A percentile compares a stretch with the other conserved stretches of the same genome.
Evolutionary conservation across 352 stramenopile species (phyloP).

Genomic region (Globisporangium carolinianum): DNA sequence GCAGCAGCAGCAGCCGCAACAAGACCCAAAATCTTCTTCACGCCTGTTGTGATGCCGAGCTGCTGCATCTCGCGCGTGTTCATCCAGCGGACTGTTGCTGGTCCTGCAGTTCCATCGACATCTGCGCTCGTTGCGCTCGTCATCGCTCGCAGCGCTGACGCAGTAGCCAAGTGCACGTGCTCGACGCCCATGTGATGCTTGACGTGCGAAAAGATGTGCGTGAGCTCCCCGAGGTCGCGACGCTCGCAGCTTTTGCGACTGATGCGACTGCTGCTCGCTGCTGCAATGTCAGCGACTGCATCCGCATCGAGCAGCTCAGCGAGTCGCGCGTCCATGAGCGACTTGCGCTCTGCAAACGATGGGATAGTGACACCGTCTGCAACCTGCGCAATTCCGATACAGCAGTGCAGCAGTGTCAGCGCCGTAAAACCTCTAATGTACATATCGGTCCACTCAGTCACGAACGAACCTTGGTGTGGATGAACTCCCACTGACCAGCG

Average conservation of each 20-base stretch:
- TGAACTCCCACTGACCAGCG: conserved; percentile 86
- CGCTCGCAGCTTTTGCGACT: conserved; percentile 17
- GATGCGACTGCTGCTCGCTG: not conserved
- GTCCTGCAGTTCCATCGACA: not conserved
- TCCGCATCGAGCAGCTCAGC: conserved; percentile 23
- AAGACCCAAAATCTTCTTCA: conserved; percentile 81
- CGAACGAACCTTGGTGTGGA: conserved; percentile 51
- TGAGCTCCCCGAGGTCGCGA: conserved; percentile 59
- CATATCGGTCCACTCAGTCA: not conserved
- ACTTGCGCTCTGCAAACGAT: conserved; percentile 51
- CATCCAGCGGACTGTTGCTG: conserved; percentile 57
- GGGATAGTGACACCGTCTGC: conserved; percentile 58
- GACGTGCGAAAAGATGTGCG: conserved; percentile 88
- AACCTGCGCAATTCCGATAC: conserved; percentile 20
- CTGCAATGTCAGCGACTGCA: conserved; percentile 16
- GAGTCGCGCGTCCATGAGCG: conserved; percentile 40
- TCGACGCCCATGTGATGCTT: conserved; percentile 89
- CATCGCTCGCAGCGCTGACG: conserved; percentile 8
- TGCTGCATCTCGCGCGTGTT: conserved; percentile 64
- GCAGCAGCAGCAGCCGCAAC: conserved; percentile 15
- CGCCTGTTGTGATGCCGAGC: conserved; percentile 80
- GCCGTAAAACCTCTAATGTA: not conserved
- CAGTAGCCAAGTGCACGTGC: conserved; percentile 53
- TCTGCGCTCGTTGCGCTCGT: not conserved
- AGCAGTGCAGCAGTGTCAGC: too few relatives aligned